phyloP scores from a whole-genome alignment of 148 eudicot species.

The Rhododendron simsii region DNA sequence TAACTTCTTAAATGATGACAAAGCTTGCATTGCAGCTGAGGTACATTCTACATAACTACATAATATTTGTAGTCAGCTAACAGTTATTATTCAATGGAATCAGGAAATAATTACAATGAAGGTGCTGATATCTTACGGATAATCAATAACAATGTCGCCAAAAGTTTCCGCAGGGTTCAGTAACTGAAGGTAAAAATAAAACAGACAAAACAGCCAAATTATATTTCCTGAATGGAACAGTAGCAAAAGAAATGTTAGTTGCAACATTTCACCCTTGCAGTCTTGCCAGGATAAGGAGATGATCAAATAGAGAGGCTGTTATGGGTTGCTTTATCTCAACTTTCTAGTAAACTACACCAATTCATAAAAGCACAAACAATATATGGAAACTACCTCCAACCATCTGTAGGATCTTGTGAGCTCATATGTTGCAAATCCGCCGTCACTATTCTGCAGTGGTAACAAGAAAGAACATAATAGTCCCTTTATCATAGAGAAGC shows the following conservation, averaged over 20 bases:
- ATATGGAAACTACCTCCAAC: constrained; percentile 69
- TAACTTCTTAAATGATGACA: constrained; percentile 61
- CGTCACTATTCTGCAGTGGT: constrained; percentile 59
- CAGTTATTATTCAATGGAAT: background rate
- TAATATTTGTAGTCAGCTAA: constrained; percentile 9
- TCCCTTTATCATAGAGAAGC: background rate
- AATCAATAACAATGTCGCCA: constrained; percentile 98
- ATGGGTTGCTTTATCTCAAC: background rate
- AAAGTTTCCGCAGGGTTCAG: constrained; percentile 98
- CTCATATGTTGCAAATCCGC: constrained; percentile 97
- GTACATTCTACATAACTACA: constrained; percentile 95
- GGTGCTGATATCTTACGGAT: constrained; percentile 70
- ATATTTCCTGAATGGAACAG: background rate
- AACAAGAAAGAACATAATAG: background rate
- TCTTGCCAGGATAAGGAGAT: background rate
- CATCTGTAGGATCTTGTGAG: constrained; percentile 93
- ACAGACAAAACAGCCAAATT: constrained; percentile 10
- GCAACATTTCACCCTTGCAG: background rate
- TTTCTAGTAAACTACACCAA: background rate
- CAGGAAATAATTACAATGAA: constrained; percentile 6
- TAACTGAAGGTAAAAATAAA: constrained; percentile 38
- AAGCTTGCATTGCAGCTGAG: constrained; percentile 90
- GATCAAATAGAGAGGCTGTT: background rate
- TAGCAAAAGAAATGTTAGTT: background rate
- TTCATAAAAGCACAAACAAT: constrained; percentile 1